Evolutionary conservation across 495 filamentous ascomycete species (phyloP).

Genomic region (Cercophora scortea): DNA sequence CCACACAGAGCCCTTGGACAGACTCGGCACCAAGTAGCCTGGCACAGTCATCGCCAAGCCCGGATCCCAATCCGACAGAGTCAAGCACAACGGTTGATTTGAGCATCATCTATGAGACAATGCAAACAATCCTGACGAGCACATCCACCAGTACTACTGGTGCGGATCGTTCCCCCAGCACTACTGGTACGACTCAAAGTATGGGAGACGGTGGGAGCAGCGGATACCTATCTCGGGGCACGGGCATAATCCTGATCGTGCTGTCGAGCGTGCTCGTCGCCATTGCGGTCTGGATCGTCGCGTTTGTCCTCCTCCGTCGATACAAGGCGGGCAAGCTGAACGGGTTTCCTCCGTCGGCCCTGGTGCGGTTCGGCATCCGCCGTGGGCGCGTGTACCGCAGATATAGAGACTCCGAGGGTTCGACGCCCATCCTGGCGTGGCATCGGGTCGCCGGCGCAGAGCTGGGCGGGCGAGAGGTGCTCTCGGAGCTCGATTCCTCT

Average conservation of each 20-base stretch:
- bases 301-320: constrained; percentile 15
- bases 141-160: background rate
- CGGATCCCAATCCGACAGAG: too few species aligned
- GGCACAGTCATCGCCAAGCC: too few species aligned
- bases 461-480: background rate
- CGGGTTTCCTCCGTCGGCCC: background rate
- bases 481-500: constrained; percentile 7
- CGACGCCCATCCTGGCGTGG: background rate
- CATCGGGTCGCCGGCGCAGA: background rate
- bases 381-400: background rate
- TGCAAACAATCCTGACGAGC: background rate
- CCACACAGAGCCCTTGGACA: too few species aligned
- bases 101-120: background rate
- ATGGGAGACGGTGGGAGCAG: background rate
- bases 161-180: background rate
- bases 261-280: constrained; percentile 21
- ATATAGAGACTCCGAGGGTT: background rate
- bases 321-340: constrained; percentile 15
- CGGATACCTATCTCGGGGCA: constrained; percentile 7
- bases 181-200: background rate
- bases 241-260: constrained; percentile 23
- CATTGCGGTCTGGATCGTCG: constrained; percentile 16
- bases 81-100: background rate
- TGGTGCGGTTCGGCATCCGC: background rate
- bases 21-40: too few species aligned